These are phyloP conservation scores for Irineochytrium annulatum DNA, from an alignment of 192 early-diverging fungal species.

Conservation along the genomic window DNA sequence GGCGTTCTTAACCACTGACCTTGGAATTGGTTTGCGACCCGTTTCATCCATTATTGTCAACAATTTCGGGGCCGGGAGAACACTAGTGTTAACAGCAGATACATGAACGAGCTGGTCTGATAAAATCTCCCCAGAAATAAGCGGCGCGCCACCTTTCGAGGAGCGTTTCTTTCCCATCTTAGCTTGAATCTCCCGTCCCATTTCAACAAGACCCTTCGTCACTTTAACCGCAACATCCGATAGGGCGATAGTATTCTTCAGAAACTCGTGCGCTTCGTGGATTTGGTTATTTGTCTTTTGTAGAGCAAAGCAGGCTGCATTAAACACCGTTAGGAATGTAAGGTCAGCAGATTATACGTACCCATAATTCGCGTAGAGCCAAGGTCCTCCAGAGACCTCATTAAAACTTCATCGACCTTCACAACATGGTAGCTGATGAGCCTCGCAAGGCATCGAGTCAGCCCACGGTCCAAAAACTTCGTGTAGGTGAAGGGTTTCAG, in stretches of 20 bases:
- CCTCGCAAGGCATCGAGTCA: slow-evolving; percentile 35
- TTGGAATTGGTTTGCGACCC: too few species aligned
- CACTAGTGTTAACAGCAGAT: too few species aligned
- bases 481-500: slow-evolving; percentile 23
- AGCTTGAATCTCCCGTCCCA: slow-evolving; percentile 1
- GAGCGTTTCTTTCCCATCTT: not conserved
- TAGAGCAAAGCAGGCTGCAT: not conserved
- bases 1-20: too few species aligned
- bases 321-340: not conserved
- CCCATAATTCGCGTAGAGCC: slow-evolving; percentile 37
- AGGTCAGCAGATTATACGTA: slow-evolving; percentile 13
- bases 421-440: slow-evolving; percentile 42
- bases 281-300: slow-evolving; percentile 2
- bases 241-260: not conserved
- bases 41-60: too few species aligned
- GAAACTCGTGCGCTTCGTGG: not conserved
- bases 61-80: too few species aligned
- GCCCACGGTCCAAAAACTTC: slow-evolving; percentile 30
- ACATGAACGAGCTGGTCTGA: too few species aligned
- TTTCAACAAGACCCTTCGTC: not conserved
- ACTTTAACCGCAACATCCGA: not conserved
- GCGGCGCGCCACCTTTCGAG: too few species aligned
- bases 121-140: too few species aligned
- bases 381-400: slow-evolving; percentile 32
- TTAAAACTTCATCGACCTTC: slow-evolving; percentile 27